phyloP scores from a whole-genome alignment of 1,284 basidiomycete genomes.

The Ganoderma multipileum region DNA sequence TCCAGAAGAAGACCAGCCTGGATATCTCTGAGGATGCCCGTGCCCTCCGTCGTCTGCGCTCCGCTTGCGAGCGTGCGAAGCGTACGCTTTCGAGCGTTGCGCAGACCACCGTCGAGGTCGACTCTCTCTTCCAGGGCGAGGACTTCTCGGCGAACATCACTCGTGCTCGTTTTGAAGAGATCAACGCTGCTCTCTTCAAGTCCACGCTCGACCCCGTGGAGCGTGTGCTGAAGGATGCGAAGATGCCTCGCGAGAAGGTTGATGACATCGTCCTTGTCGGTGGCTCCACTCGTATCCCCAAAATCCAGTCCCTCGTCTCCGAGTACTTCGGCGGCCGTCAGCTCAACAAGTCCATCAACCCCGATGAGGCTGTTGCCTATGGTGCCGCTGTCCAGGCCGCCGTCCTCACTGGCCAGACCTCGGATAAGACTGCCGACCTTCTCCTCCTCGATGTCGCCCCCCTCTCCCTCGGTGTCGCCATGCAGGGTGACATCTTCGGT shows the following conservation, averaged over 20 bases:
- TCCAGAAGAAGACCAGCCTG: conserved; percentile 97
- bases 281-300: conserved; percentile 99
- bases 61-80: conserved; percentile 99
- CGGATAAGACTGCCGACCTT: conserved; percentile 94
- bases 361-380: conserved; percentile 94
- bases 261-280: conserved; percentile 99
- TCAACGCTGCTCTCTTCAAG: conserved; percentile 94
- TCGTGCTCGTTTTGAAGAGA: conserved; percentile 99
- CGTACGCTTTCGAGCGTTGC: conserved; percentile 97
- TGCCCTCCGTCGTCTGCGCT: conserved; percentile 93
- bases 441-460: conserved; percentile 96
- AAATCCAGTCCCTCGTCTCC: conserved; percentile 97
- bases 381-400: conserved; percentile 98
- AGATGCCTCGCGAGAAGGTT: conserved; percentile 97
- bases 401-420: conserved; percentile 94
- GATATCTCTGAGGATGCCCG: conserved; percentile 97
- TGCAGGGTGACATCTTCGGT: conserved; percentile 98
- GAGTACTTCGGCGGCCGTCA: conserved; percentile 98
- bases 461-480: conserved; percentile 96
- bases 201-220: conserved; percentile 98
- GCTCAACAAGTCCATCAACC: conserved; percentile 99
- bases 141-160: conserved; percentile 98
- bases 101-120: conserved; percentile 98
- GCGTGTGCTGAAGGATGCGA: conserved; percentile 98
- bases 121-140: conserved; percentile 95